Evolutionary conservation across 495 filamentous ascomycete species (phyloP).

Genomic region (Lophiotrema nucula): DNA sequence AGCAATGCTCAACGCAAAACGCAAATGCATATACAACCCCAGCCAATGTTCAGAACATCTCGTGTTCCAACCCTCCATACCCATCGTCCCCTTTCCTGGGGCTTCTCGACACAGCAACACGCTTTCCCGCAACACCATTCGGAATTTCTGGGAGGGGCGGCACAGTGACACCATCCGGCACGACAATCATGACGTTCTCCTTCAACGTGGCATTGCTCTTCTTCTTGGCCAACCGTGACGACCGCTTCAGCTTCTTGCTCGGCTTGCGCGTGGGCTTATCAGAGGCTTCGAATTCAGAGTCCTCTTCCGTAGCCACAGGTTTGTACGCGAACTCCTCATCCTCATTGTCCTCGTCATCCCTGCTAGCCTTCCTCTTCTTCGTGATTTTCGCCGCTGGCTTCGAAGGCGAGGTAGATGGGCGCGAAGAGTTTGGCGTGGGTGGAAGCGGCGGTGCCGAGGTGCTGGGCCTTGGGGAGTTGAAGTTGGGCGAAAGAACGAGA

Average conservation of each 20-base stretch:
- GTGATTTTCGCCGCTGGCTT: slow-evolving; percentile 14
- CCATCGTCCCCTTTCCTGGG: slow-evolving; percentile 18
- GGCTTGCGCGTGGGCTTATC: slow-evolving; percentile 1
- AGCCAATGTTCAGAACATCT: slow-evolving; percentile 36
- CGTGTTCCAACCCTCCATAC: slow-evolving; percentile 23
- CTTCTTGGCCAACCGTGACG: slow-evolving; percentile 18
- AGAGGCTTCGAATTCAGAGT: slow-evolving; percentile 7
- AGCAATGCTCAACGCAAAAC: no score
- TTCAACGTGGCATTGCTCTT: background rate
- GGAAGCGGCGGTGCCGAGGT: slow-evolving; percentile 30
- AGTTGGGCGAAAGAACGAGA: slow-evolving; percentile 46
- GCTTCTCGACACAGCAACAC: slow-evolving; percentile 1
- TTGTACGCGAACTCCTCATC: slow-evolving; percentile 24
- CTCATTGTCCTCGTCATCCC: slow-evolving; percentile 28
- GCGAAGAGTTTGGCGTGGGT: background rate
- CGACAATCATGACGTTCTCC: slow-evolving; percentile 28
- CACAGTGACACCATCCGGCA: slow-evolving; percentile 32
- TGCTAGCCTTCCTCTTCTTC: slow-evolving; percentile 37
- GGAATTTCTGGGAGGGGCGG: slow-evolving; percentile 28
- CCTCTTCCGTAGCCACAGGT: slow-evolving; percentile 12
- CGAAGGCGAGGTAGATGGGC: slow-evolving; percentile 23
- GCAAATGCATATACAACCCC: no score
- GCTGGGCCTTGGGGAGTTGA: slow-evolving; percentile 39
- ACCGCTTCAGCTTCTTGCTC: background rate
- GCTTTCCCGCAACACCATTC: slow-evolving; percentile 15